Evolutionary conservation across 2,329 filamentous ascomycete genomes (phyloP).

Genomic region (Aspergillus piperis): DNA sequence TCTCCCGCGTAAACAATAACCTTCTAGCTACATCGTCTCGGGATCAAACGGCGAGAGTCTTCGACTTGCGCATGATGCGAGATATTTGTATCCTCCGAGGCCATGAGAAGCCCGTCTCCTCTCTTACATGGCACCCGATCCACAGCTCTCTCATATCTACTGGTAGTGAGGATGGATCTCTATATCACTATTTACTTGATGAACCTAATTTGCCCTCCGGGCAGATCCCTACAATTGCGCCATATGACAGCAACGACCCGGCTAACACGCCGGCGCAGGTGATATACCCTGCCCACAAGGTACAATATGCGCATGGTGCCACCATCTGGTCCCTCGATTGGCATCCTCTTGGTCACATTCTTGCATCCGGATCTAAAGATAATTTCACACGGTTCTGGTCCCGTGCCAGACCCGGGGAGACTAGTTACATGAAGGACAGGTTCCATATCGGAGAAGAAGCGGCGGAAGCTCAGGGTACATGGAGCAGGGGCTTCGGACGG

Average conservation of each 20-base stretch:
- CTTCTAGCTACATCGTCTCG: slow-evolving; percentile 89
- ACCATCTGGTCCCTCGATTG: slow-evolving; percentile 98
- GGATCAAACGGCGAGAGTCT: slow-evolving; percentile 89
- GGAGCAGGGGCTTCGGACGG: slow-evolving; percentile 76
- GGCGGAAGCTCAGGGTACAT: slow-evolving; percentile 92
- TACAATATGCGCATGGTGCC: slow-evolving; percentile 87
- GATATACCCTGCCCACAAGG: slow-evolving; percentile 86
- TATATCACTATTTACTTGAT: slow-evolving; percentile 94
- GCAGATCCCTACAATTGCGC: slow-evolving; percentile 69
- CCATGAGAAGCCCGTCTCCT: slow-evolving; percentile 94
- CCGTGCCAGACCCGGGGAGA: slow-evolving; percentile 81
- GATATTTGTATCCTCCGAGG: slow-evolving; percentile 92
- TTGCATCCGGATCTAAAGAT: slow-evolving; percentile 94
- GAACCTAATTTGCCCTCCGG: slow-evolving; percentile 84
- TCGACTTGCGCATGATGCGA: slow-evolving; percentile 97
- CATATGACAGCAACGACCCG: slow-evolving; percentile 83
- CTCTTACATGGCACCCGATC: slow-evolving; percentile 88
- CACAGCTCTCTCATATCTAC: slow-evolving; percentile 88
- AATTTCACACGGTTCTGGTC: slow-evolving; percentile 97
- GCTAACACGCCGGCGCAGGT: slow-evolving; percentile 78
- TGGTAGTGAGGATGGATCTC: slow-evolving; percentile 82
- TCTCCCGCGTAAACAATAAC: slow-evolving; percentile 80
- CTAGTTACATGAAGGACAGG: slow-evolving; percentile 80
- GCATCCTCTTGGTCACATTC: slow-evolving; percentile 93
- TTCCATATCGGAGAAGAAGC: slow-evolving; percentile 95